Base-by-base conservation (phyloP, 2,329 filamentous ascomycete genomes). In the Aspergillus persii region DNA sequence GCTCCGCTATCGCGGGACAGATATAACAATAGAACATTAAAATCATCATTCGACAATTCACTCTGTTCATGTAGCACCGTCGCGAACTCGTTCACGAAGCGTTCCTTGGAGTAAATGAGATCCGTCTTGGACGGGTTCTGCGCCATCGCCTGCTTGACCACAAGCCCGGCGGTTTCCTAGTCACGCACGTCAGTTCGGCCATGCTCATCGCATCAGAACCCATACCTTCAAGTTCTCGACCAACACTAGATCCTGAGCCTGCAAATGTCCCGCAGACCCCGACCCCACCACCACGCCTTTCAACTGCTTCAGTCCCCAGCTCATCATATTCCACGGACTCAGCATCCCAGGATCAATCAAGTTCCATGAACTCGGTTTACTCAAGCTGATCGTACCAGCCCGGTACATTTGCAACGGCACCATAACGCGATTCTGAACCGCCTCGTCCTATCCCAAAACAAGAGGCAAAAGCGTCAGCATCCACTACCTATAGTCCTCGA, bases 271-370 rank as follows among this genome's bases (percentile, higher is more conserved):
- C 2, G 71, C 66, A 9, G 67, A 70, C 12, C 72, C 72, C 3
- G 63, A 61, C 31, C 75, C 72, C 3, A 83, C 82, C 2, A 83
- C 72, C 3, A 92, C 76, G 36, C 76, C 76, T 1, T 89, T 90
- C 15, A 92, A 74, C 69, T 90, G 87, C 56, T 84, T 84, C 61
- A 93, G 74, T 0, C 89, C 87, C 92, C 93, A 97, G 8, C 83
- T 84, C 64, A 95, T 75, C 4, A 93, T 82, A 56, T 83, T 82
- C 85, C 88, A 89, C 2, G 91, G 86, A 55, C 87, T 80, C 1
- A 86, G 81, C 9, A 68, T 68, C 8, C 65, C 66, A 0, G 75
- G 71, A 53, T 76, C 69, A 52, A 77, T 68, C 11, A 74, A 57
- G n/a, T 86, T 78, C 85, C 91, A 23, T 23, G 18, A 91, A 53